phyloP scores from a whole-genome alignment of 306 rosid species.

The Cyclanthera cordifolia region DNA sequence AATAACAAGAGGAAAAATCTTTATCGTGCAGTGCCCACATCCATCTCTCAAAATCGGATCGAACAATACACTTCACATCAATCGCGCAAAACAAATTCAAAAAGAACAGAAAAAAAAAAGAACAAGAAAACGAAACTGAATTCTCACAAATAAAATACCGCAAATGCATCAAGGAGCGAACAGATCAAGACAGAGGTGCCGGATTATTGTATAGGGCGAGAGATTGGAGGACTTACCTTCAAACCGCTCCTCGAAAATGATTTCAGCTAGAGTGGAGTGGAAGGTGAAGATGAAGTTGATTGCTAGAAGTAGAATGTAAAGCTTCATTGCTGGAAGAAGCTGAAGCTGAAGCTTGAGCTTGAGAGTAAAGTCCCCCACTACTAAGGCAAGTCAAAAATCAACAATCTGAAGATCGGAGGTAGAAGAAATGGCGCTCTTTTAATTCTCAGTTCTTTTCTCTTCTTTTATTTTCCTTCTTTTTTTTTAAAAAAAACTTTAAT shows the following conservation, averaged over 20 bases:
- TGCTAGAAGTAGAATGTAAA: neutral
- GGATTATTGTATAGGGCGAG: neutral
- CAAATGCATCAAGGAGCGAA: neutral
- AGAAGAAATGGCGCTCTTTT: neutral
- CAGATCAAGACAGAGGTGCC: neutral
- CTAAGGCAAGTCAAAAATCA: neutral
- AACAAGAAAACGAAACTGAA: neutral
- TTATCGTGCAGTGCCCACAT: neutral
- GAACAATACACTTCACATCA: neutral
- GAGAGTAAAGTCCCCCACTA: slow-evolving; percentile 7
- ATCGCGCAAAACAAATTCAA: no score
- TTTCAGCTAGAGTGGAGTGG: slow-evolving; percentile 39
- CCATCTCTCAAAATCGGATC: neutral
- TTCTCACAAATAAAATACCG: neutral
- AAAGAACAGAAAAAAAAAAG: no score
- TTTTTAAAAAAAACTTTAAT: no score
- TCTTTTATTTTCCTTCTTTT: no score
- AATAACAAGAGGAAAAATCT: neutral
- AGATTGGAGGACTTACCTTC: slow-evolving; percentile 34
- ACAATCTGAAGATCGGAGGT: neutral
- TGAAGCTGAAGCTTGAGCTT: slow-evolving; percentile 3
- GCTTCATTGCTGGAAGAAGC: neutral
- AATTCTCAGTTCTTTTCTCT: neutral
- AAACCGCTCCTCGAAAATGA: slow-evolving; percentile 77
- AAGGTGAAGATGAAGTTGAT: no score